Percentiles rank a stretch among this genome's conserved stretches.
Evolutionary conservation across 2,329 filamentous ascomycete genomes (phyloP).

Genomic region (Cylindrodendrum hubeiense): DNA sequence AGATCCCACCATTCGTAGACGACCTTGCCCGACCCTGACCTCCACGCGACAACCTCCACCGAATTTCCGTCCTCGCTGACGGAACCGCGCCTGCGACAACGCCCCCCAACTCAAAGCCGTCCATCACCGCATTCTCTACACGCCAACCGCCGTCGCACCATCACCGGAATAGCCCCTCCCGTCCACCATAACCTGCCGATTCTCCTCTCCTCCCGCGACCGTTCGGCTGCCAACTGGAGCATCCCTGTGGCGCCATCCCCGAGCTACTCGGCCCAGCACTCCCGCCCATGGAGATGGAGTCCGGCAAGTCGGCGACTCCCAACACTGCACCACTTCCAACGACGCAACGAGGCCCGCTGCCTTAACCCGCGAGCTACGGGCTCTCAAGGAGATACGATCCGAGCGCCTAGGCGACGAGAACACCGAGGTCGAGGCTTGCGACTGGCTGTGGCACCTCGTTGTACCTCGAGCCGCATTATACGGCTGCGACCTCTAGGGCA

Average conservation of each 20-base stretch:
- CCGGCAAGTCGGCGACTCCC: conserved; percentile 42
- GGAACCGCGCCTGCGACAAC: conserved; percentile 38
- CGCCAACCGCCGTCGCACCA: conserved; percentile 11
- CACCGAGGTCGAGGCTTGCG: conserved; percentile 28
- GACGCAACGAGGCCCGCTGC: conserved; percentile 30
- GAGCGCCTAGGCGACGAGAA: conserved; percentile 23
- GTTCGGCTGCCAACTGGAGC: conserved; percentile 18
- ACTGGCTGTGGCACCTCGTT: conserved; percentile 31
- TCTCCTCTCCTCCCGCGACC: conserved; percentile 13
- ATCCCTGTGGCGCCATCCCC: conserved; percentile 37
- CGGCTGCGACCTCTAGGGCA: conserved; percentile 42
- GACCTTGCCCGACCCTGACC: conserved; percentile 35
- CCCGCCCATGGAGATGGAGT: conserved; percentile 56
- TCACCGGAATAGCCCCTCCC: conserved; percentile 29
- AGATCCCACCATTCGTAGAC: conserved; percentile 23
- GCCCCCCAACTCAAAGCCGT: conserved; percentile 17
- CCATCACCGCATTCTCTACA: conserved; percentile 21
- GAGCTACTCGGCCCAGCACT: conserved; percentile 39
- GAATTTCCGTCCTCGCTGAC: conserved; percentile 41
- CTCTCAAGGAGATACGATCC: conserved; percentile 5
- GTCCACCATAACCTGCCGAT: conserved; percentile 6
- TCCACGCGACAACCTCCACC: conserved; percentile 42
- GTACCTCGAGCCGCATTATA: conserved; percentile 43
- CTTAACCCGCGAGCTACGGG: conserved; percentile 24
- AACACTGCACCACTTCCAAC: conserved; percentile 36